phyloP scores from a whole-genome alignment of 2,329 filamentous ascomycete genomes.

The Aspergillus sp. region DNA sequence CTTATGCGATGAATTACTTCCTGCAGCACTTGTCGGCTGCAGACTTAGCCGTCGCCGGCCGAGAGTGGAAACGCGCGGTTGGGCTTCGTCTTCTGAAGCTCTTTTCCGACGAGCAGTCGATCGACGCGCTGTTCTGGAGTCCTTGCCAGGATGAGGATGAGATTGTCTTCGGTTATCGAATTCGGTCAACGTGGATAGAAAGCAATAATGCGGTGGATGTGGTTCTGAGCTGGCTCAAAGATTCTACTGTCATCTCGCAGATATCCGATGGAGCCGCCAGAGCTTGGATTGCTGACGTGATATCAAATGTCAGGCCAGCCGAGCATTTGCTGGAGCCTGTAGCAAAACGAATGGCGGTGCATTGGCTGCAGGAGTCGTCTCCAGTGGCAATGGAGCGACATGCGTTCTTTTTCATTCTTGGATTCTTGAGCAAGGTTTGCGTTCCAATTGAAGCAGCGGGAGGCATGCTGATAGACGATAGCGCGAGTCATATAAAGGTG shows the following conservation, averaged over 20 bases:
- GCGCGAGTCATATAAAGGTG: slow-evolving; percentile 1
- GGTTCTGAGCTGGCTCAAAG: slow-evolving; percentile 14
- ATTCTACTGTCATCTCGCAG: slow-evolving; percentile 13
- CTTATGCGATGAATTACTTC: slow-evolving; percentile 8
- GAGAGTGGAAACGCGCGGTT: slow-evolving; percentile 12
- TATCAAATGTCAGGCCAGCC: slow-evolving; percentile 7
- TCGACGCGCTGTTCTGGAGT: slow-evolving; percentile 11
- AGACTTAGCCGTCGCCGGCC: slow-evolving; percentile 14
- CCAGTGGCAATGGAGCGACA: slow-evolving; percentile 4
- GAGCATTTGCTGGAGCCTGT: slow-evolving; percentile 12
- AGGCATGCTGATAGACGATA: too few relatives aligned
- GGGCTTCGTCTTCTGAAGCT: slow-evolving; percentile 13
- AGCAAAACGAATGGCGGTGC: slow-evolving; percentile 14
- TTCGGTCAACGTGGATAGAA: slow-evolving; percentile 11
- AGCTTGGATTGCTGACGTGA: slow-evolving; percentile 13
- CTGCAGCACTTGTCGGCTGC: slow-evolving; percentile 12
- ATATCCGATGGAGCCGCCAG: slow-evolving; percentile 7
- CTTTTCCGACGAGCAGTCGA: slow-evolving; percentile 11
- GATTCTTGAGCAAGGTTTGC: slow-evolving; percentile 8
- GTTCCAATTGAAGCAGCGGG: background rate
- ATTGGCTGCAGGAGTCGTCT: slow-evolving; percentile 11
- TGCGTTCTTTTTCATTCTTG: slow-evolving; percentile 9
- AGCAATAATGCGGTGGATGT: slow-evolving; percentile 5
- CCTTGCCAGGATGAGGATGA: slow-evolving; percentile 3
- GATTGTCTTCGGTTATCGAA: slow-evolving; percentile 6